These are phyloP conservation scores for Phytophthora vignae DNA, from an alignment of 352 stramenopile species.

Conservation along the genomic window DNA sequence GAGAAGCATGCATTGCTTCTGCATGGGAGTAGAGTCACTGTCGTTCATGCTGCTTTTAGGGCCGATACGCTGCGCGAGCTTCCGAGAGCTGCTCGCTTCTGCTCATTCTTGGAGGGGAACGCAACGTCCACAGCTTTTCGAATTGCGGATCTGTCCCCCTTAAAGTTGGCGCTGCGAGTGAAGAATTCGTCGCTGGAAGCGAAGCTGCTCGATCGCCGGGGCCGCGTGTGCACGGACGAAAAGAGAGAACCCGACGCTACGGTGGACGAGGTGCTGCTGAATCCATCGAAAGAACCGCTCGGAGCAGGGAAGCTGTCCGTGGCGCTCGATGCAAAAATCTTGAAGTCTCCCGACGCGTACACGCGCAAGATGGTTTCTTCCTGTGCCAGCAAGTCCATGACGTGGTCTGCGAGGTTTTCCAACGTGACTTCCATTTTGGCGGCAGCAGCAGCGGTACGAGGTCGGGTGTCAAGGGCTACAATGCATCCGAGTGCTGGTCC, in stretches of 20 bases:
- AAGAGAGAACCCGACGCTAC: slow-evolving; percentile 20
- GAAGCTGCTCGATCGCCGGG: slow-evolving; percentile 51
- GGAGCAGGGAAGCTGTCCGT: slow-evolving; percentile 25
- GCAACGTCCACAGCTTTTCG: slow-evolving; percentile 24
- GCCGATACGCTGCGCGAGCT: slow-evolving; percentile 22
- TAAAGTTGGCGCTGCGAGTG: slow-evolving; percentile 22
- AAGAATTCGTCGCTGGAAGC: slow-evolving; percentile 48
- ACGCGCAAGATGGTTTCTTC: slow-evolving; percentile 70
- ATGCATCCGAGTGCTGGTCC: slow-evolving; percentile 61
- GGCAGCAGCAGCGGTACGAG: slow-evolving; percentile 41
- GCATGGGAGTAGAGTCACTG: background rate
- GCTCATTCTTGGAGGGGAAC: slow-evolving; percentile 16
- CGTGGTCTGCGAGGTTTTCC: slow-evolving; percentile 66
- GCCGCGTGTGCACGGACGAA: slow-evolving; percentile 29
- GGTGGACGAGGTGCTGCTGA: slow-evolving; percentile 40
- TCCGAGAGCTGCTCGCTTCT: slow-evolving; percentile 12
- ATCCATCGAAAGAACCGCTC: slow-evolving; percentile 41
- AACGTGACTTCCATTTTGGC: slow-evolving; percentile 65
- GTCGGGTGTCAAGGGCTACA: slow-evolving; percentile 63
- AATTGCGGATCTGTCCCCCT: slow-evolving; percentile 10
- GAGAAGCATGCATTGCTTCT: slow-evolving; percentile 4
- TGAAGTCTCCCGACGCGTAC: slow-evolving; percentile 72
- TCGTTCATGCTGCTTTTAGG: slow-evolving; percentile 36
- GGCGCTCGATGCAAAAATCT: slow-evolving; percentile 54
- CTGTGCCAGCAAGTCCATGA: slow-evolving; percentile 65